phyloP scores from a whole-genome alignment of 192 early-diverging fungal genomes.

The Helicostylum pulchrum region DNA sequence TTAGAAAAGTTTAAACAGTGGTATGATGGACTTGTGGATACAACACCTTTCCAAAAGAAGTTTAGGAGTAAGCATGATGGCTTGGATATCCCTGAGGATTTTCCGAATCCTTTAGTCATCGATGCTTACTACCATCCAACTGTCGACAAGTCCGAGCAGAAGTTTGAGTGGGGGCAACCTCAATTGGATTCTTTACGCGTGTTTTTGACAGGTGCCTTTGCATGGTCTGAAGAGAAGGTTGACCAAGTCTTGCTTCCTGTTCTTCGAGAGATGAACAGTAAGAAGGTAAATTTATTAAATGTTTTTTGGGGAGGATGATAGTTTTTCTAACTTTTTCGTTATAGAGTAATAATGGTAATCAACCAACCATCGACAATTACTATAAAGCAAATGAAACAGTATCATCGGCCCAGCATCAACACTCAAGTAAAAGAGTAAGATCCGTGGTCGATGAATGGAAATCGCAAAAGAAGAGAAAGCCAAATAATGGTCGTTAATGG shows the following conservation, averaged over 20 bases:
- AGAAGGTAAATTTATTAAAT: slow-evolving; percentile 14
- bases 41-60: slow-evolving; percentile 34
- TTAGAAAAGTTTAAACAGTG: slow-evolving; percentile 57
- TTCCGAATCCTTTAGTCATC: slow-evolving; percentile 75
- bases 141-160: slow-evolving; percentile 59
- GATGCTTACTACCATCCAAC: slow-evolving; percentile 79
- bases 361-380: too few species aligned
- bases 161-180: slow-evolving; percentile 72
- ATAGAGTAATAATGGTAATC: too few species aligned
- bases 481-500: neutral
- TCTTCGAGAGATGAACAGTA: slow-evolving; percentile 50
- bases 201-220: slow-evolving; percentile 58
- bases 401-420: neutral
- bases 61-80: slow-evolving; percentile 58
- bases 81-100: slow-evolving; percentile 66
- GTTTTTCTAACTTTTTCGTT: neutral
- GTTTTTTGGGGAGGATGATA: neutral
- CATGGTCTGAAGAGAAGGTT: slow-evolving; percentile 62
- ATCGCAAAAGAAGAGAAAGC: slow-evolving; percentile 7
- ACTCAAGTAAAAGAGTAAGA: slow-evolving; percentile 43
- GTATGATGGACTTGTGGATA: slow-evolving; percentile 31
- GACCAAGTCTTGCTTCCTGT: slow-evolving; percentile 72
- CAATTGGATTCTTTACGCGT: slow-evolving; percentile 63
- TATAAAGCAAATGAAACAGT: too few species aligned
- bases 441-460: slow-evolving; percentile 40